These are phyloP conservation scores for Rosa rugosa DNA, from an alignment of 306 rosid species.

Conservation along the genomic window DNA sequence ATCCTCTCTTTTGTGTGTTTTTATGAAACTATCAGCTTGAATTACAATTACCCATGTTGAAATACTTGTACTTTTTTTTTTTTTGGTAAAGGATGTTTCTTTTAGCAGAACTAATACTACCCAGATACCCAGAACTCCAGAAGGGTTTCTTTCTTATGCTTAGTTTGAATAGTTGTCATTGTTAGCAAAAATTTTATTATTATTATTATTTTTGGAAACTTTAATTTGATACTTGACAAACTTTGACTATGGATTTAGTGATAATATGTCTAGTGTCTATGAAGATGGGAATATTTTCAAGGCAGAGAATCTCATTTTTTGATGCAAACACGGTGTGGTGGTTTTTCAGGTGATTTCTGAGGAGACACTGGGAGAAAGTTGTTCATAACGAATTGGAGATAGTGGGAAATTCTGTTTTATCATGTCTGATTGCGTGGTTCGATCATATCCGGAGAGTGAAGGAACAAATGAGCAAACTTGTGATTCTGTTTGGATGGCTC, in stretches of 20 bases:
- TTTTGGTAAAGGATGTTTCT: not conserved
- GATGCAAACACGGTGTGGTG: not conserved
- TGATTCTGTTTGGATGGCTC: slow-evolving; percentile 71
- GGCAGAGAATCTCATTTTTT: not conserved
- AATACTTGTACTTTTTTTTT: not conserved
- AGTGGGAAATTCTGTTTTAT: not conserved
- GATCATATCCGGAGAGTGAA: slow-evolving; percentile 32
- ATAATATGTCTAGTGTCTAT: not conserved
- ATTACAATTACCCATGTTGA: not conserved
- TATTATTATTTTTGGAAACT: not conserved
- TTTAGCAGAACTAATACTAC: not conserved
- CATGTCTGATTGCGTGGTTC: slow-evolving; percentile 50
- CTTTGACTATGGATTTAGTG: not conserved
- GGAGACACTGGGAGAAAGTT: slow-evolving; percentile 6
- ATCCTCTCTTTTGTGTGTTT: not conserved
- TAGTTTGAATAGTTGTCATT: not conserved
- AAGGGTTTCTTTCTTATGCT: not conserved
- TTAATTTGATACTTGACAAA: not conserved
- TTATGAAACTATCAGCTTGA: not conserved
- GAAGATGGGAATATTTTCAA: not conserved
- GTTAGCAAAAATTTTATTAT: not conserved
- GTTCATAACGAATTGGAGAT: not conserved
- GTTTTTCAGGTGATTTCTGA: slow-evolving; percentile 29
- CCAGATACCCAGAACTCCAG: not conserved
- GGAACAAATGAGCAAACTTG: slow-evolving; percentile 35